Evolutionary conservation across 495 filamentous ascomycete species (phyloP).

Genomic region (Neurospora africana): DNA sequence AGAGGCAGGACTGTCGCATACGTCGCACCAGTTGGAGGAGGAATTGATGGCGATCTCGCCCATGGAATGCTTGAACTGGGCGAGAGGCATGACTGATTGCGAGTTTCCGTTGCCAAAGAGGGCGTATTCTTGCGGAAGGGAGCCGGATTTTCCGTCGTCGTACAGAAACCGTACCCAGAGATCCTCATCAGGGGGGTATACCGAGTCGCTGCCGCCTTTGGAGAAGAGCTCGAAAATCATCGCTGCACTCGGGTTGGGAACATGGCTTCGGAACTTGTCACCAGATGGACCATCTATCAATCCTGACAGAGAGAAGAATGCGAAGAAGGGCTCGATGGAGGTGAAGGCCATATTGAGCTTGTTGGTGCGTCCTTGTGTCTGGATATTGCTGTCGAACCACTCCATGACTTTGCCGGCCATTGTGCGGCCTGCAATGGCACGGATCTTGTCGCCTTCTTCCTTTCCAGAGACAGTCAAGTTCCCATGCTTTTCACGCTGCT

Average conservation of each 20-base stretch:
- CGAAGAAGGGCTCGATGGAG: conserved; percentile 31
- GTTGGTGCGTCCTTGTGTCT: conserved; percentile 13
- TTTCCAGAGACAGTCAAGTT: conserved; percentile 20
- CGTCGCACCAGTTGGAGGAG: conserved; percentile 21
- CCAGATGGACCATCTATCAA: conserved; percentile 11
- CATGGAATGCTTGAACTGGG: conserved; percentile 17
- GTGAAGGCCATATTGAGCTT: conserved; percentile 34
- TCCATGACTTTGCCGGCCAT: conserved; percentile 21
- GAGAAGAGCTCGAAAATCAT: conserved; percentile 36
- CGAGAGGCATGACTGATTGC: conserved; percentile 15
- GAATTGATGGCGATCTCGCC: conserved; percentile 14
- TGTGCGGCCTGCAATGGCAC: conserved; percentile 31
- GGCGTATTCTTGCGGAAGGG: conserved; percentile 16
- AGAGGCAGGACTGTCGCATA: conserved; percentile 15
- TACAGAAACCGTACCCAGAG: conserved; percentile 33
- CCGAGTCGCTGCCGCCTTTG: conserved; percentile 11
- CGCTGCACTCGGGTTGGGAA: conserved; percentile 29
- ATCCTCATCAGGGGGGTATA: conserved; percentile 15
- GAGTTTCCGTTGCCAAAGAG: conserved; percentile 23
- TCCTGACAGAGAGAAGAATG: conserved; percentile 29
- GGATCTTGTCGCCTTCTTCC: conserved; percentile 25
- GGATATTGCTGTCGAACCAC: conserved; percentile 22
- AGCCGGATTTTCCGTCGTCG: conserved; percentile 18
- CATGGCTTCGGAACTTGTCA: conserved; percentile 13
- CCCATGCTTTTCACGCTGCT: conserved; percentile 26